phyloP scores from a whole-genome alignment of 306 rosid genomes.

The Prunus kanzakura region DNA sequence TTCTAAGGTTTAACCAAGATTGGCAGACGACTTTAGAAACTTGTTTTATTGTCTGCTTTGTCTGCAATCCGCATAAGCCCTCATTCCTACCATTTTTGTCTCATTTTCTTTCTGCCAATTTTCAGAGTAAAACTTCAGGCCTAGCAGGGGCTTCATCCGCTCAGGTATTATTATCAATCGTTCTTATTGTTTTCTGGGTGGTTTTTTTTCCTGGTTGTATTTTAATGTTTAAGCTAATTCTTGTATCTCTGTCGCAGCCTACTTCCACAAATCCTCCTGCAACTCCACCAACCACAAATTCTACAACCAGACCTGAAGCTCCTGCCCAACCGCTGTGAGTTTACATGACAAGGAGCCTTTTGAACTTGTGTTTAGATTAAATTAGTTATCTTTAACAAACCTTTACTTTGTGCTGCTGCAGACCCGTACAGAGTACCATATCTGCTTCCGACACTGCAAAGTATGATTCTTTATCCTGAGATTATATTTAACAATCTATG shows the following conservation, averaged over 20 bases:
- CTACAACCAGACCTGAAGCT: conserved; percentile 42
- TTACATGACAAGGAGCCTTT: conserved; percentile 17
- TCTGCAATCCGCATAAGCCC: neutral
- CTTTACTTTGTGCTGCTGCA: conserved; percentile 17
- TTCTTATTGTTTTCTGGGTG: conserved; percentile 4
- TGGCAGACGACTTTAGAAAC: neutral
- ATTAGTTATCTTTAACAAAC: neutral
- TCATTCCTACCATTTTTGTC: neutral
- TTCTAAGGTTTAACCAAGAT: neutral
- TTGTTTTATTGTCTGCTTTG: neutral
- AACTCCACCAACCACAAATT: conserved; percentile 42
- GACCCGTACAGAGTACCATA: conserved; percentile 36
- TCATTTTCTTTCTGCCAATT: conserved; percentile 15
- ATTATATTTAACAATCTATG: neutral
- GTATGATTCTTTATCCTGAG: conserved; percentile 39
- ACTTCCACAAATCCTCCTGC: conserved; percentile 49
- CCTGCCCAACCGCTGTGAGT: conserved; percentile 62
- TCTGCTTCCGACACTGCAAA: conserved; percentile 39
- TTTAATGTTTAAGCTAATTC: conserved; percentile 21
- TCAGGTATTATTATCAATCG: conserved; percentile 52
- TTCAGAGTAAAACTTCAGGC: conserved; percentile 62
- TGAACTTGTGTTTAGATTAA: conserved; percentile 3
- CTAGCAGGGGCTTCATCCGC: conserved; percentile 69
- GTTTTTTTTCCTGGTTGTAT: neutral
- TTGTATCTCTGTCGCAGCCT: conserved; percentile 45